Evolutionary conservation across 306 rosid genomes (phyloP).

Genomic region (Trifolium subterraneum): DNA sequence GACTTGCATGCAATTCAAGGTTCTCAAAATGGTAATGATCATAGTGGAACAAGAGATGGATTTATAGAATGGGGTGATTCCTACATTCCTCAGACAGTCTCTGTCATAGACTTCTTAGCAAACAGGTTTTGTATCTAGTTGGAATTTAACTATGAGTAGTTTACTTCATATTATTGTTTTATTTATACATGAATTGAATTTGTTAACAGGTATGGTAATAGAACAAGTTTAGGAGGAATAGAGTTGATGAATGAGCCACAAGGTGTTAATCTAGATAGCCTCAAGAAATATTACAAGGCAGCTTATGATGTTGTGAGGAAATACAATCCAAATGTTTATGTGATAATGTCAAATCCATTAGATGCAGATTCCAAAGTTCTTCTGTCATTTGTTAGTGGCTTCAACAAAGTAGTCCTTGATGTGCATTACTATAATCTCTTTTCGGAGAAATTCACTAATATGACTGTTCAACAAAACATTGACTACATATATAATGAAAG

Average conservation of each 20-base stretch:
- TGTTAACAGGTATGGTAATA: slow-evolving; percentile 48
- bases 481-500: slow-evolving; percentile 50
- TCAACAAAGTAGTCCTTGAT: slow-evolving; percentile 46
- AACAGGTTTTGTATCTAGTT: slow-evolving; percentile 46
- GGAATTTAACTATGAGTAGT: too few relatives aligned
- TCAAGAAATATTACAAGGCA: slow-evolving; percentile 44
- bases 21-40: slow-evolving; percentile 60
- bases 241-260: slow-evolving; percentile 54
- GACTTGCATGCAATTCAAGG: slow-evolving; percentile 66
- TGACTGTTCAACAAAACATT: slow-evolving; percentile 51
- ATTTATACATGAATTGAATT: background rate
- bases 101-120: slow-evolving; percentile 61
- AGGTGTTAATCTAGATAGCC: slow-evolving; percentile 49
- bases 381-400: slow-evolving; percentile 46
- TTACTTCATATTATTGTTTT: too few relatives aligned
- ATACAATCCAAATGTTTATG: slow-evolving; percentile 47
- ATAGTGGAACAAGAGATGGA: slow-evolving; percentile 66
- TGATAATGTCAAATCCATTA: slow-evolving; percentile 56
- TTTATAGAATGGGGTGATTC: slow-evolving; percentile 57
- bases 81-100: slow-evolving; percentile 47
- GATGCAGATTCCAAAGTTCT: slow-evolving; percentile 47
- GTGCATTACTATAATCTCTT: slow-evolving; percentile 64
- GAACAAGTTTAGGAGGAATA: slow-evolving; percentile 53
- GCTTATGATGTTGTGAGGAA: slow-evolving; percentile 56
- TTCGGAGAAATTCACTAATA: background rate